Percentiles rank a stretch among this genome's conserved stretches.
phyloP scores from a whole-genome alignment of 768 basidiomycete genomes.

The Mycena leptocephala region DNA sequence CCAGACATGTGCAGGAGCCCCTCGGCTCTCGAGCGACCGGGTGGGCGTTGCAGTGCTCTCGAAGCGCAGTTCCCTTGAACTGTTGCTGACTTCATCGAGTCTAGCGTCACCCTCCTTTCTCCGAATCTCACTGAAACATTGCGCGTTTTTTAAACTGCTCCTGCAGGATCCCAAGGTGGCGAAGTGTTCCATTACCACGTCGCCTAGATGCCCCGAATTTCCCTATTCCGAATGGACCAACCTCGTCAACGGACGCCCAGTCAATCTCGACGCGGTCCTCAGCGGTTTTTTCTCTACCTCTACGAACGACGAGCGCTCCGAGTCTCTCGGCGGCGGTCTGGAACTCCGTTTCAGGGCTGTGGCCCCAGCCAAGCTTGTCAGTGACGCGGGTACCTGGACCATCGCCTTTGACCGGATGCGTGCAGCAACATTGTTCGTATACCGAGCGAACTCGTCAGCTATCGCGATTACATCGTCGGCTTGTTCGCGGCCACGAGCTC shows the following conservation, averaged over 20 bases:
- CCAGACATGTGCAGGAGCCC: no score
- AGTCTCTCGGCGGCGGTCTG: constrained; percentile 17
- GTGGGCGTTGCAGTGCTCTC: not conserved
- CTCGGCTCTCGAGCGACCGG: not conserved
- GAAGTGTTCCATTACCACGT: not conserved
- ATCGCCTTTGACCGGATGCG: constrained; percentile 8
- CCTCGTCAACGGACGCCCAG: not conserved
- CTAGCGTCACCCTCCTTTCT: not conserved
- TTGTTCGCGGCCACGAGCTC: constrained; percentile 3
- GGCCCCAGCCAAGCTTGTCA: constrained; percentile 4
- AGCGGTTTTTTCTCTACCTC: constrained; percentile 6
- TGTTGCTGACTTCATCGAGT: not conserved
- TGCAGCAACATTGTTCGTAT: not conserved
- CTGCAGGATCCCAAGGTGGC: not conserved
- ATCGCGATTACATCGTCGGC: constrained; percentile 13
- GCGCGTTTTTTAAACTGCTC: not conserved
- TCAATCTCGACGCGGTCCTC: not conserved
- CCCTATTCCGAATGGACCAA: not conserved
- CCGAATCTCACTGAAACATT: not conserved
- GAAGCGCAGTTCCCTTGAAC: not conserved
- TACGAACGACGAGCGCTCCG: constrained; percentile 1
- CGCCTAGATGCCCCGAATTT: not conserved
- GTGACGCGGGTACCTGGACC: constrained; percentile 21
- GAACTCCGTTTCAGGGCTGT: constrained; percentile 28
- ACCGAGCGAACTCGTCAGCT: not conserved